Evolutionary conservation across 1,284 basidiomycete genomes (phyloP).

Genomic region (Austroboletus niveus): DNA sequence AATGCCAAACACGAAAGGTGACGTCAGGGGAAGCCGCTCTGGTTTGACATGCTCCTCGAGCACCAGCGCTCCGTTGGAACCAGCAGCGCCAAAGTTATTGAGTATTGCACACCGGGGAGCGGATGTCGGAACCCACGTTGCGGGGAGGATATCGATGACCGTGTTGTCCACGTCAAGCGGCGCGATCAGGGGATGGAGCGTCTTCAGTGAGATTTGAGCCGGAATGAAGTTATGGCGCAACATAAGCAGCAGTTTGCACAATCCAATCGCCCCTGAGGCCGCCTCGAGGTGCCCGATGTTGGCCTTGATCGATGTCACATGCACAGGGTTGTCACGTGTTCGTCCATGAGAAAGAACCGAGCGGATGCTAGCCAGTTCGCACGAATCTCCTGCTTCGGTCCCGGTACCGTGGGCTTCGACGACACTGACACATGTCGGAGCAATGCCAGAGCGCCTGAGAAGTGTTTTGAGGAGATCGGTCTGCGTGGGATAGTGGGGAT

Average conservation of each 20-base stretch:
- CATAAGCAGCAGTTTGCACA: constrained; percentile 73
- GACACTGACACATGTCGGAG: constrained; percentile 50
- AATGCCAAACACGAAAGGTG: constrained; percentile 53
- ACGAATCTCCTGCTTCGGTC: constrained; percentile 66
- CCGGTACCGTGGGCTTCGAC: constrained; percentile 75
- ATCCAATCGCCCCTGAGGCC: constrained; percentile 67
- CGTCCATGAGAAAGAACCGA: constrained; percentile 48
- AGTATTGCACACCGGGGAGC: constrained; percentile 52
- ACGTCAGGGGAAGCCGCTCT: neutral
- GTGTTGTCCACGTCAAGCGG: constrained; percentile 49
- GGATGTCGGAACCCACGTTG: constrained; percentile 41
- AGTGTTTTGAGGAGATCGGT: constrained; percentile 49
- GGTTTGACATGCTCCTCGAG: constrained; percentile 48
- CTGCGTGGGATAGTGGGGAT: constrained; percentile 65
- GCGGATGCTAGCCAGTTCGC: constrained; percentile 61
- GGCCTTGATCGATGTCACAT: constrained; percentile 66
- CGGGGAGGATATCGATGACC: constrained; percentile 43
- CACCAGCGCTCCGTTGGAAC: constrained; percentile 63
- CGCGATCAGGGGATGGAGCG: constrained; percentile 55
- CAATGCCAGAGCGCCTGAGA: constrained; percentile 45
- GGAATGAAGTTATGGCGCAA: constrained; percentile 55
- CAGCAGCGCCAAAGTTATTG: constrained; percentile 75
- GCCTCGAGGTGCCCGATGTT: constrained; percentile 76
- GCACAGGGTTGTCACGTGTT: constrained; percentile 47
- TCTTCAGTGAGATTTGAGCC: constrained; percentile 54